Base-by-base conservation (phyloP, 345 rosid species). In the Citrus trifoliata region DNA sequence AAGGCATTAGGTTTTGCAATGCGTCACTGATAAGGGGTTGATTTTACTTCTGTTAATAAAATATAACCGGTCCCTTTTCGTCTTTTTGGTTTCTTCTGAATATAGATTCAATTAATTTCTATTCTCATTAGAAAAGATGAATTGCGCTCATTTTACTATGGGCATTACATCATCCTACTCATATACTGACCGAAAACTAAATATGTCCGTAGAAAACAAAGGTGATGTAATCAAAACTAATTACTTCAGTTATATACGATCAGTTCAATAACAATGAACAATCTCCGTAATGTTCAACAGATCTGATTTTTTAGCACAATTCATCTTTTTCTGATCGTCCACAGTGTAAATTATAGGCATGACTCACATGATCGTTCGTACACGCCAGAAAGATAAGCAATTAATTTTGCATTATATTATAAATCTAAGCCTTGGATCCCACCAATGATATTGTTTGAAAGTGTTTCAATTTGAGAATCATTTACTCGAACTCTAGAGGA, bases 111-210 rank as follows among this genome's bases (percentile, higher is more conserved):
- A 14, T 46, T 46, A 24, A 71, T 28, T 73, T 67, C 21, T 65
- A n/a, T 9, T 46, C 64, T 16, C 37, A 60, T 25, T 68, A n/a
- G 62, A 61, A 32, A 72, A 46, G 19, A 53, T n/a, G 37, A 12
- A 10, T 55, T 28, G 4, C 33, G 19, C 12, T 30, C 27, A 27
- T 66, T 78, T 55, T 71, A 75, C 59, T 24, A 70, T 24, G 27
- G 69, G 35, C 65, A 67, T 73, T 75, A 33, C 84, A 79, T 79
- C 82, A 83, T 76, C 75, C 74, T 66, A 72, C 78, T 77, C 81
- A 77, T 32, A 6, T 62, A 65, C 66, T n/a, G 56, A 46, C 30
- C 77, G 53, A 40, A 55, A 64, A 9, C 61, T n/a, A 9, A 71
- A 71, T 14, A 53, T 37, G 38, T 53, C 22, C 32, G 24, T 33